A percentile compares a stretch with the other conserved stretches of the same genome.
phyloP scores from a whole-genome alignment of 2,329 filamentous ascomycete species.

The Dryadomyces quercus-mongolicae region DNA sequence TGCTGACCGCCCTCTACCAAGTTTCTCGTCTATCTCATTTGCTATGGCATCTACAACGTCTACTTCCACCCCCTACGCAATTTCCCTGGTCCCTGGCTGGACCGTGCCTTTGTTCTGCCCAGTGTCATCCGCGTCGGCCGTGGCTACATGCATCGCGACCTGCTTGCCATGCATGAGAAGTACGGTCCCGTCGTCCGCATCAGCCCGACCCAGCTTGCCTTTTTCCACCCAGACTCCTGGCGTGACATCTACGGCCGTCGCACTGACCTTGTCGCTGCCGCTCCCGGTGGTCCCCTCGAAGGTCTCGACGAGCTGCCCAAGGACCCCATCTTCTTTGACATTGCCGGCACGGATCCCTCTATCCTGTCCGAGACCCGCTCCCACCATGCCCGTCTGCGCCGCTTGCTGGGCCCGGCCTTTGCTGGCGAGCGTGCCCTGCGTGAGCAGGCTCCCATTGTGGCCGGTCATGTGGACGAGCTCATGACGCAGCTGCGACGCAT shows the following conservation, averaged over 20 bases:
- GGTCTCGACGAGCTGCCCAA: background rate
- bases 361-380: background rate
- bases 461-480: slow-evolving; percentile 22
- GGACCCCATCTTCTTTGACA: background rate
- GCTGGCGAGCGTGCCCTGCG: slow-evolving; percentile 13
- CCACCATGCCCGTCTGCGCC: slow-evolving; percentile 13
- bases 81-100: slow-evolving; percentile 14
- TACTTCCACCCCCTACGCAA: slow-evolving; percentile 15
- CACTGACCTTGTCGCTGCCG: background rate
- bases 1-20: background rate
- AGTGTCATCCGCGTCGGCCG: background rate
- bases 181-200: slow-evolving; percentile 31
- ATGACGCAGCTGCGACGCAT: slow-evolving; percentile 15
- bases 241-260: slow-evolving; percentile 17
- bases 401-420: slow-evolving; percentile 25
- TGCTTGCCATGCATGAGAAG: slow-evolving; percentile 16
- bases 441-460: background rate
- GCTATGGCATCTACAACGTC: slow-evolving; percentile 13
- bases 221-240: slow-evolving; percentile 23
- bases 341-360: background rate
- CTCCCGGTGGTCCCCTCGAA: background rate
- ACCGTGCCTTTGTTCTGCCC: background rate
- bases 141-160: background rate
- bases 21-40: background rate
- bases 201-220: slow-evolving; percentile 25